Evolutionary conservation across 148 eudicot species (phyloP), one percentile per base, ranked within the genome.

Genomic region (Agrostemma githago): DNA sequence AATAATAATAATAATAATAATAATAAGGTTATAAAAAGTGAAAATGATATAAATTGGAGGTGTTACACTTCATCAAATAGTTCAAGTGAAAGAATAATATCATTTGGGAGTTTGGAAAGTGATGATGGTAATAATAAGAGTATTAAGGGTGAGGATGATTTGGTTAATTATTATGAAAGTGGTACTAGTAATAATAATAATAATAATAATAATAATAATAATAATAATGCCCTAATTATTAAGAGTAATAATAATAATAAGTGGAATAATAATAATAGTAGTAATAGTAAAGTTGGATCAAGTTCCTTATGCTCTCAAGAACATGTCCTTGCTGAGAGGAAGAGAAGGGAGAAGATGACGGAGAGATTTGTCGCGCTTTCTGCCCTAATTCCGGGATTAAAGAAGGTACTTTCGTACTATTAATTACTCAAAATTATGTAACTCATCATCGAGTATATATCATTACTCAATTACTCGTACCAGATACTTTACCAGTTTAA

Each of bases 251-350:
- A 46, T 41, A 10, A 16, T 58, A 8, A 60, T 60, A 60, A 60
- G 9, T 14, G 73, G 15, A 37, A 19, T 3, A 73, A 42, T 1
- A 74, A n/a, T n/a, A n/a, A n/a, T n/a, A n/a, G n/a, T n/a, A n/a
- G n/a, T n/a, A n/a, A 53, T 0, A 62, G n/a, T 66, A 66, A 37
- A 5, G 77, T 53, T 6, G 71, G 61, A 53, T 66, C 59, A 54
- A 38, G 53, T 66, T 70, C 72, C 3, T 4, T 70, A 8, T 74
- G 75, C n/a, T 60, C 77, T 65, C 46, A 39, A 51, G 77, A 89
- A 68, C 89, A 87, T 60, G 83, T 85, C 0, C 65, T 89, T 7
- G 93, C 90, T 2, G 93, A 89, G 78, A 87, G 90, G 51, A 85
- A 73, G 69, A 79, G 90, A 8, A 78, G 93, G 42, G 87, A 86